Conservation (phyloP, 768 basidiomycete species). For the Tricholoma bakamatsutake region DNA sequence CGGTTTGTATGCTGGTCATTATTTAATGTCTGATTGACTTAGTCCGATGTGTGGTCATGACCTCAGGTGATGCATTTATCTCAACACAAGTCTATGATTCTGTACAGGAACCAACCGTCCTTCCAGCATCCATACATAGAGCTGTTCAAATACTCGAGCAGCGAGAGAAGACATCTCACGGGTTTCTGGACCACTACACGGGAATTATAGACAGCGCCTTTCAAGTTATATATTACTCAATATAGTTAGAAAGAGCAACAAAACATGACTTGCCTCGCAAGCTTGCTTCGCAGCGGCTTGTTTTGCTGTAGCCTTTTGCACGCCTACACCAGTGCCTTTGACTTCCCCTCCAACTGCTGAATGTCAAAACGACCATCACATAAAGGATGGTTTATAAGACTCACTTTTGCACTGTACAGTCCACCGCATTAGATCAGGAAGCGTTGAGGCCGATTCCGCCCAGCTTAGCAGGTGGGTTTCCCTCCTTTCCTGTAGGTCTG, state of each 20-base stretch:
- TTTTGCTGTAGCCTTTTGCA: slow-evolving; percentile 14
- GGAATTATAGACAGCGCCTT: slow-evolving; percentile 6
- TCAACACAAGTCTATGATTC: background rate
- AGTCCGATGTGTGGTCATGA: too few species aligned
- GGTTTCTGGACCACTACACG: too few species aligned
- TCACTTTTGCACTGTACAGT: slow-evolving; percentile 17
- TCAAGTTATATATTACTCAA: background rate
- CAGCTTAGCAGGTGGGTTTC: slow-evolving; percentile 15
- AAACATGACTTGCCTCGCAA: slow-evolving; percentile 11
- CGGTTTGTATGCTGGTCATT: too few species aligned
- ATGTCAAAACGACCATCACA: background rate
- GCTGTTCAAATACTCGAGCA: too few species aligned
- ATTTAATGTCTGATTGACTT: too few species aligned
- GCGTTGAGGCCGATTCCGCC: slow-evolving; percentile 9
- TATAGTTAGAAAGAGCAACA: background rate
- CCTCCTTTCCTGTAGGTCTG: slow-evolving; percentile 15
- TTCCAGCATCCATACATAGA: background rate
- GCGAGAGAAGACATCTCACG: too few species aligned
- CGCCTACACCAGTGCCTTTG: slow-evolving; percentile 13
- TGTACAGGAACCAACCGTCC: background rate
- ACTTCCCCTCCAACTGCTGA: slow-evolving; percentile 13
- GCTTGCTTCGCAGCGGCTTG: slow-evolving; percentile 17
- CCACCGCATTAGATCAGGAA: slow-evolving; percentile 10
- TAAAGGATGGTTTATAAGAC: background rate
- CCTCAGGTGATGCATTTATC: too few species aligned